phyloP scores from a whole-genome alignment of 1,284 basidiomycete genomes.

The Flammula alnicola region DNA sequence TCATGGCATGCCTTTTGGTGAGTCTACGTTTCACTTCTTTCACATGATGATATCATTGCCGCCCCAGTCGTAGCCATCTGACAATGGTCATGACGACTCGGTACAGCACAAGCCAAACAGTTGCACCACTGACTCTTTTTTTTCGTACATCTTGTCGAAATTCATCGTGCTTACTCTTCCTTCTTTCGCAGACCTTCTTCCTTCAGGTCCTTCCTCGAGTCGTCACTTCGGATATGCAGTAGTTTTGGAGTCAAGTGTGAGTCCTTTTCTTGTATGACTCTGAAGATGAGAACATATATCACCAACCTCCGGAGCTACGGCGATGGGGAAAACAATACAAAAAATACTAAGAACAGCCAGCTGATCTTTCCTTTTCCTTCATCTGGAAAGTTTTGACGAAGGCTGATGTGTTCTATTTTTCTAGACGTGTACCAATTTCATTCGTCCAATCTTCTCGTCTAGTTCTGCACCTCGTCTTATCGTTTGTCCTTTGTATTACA shows the following conservation, averaged over 20 bases:
- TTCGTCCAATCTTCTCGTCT: no score
- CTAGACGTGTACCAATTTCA: conserved; percentile 1
- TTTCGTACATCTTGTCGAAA: not conserved
- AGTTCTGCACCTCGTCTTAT: no score
- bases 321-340: conserved; percentile 42
- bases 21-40: conserved; percentile 27
- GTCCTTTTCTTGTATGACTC: conserved; percentile 21
- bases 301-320: conserved; percentile 45
- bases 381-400: not conserved
- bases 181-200: no score
- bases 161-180: not conserved
- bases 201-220: not conserved
- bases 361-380: conserved; percentile 36
- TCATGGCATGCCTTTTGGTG: conserved; percentile 27
- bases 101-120: conserved; percentile 52
- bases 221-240: not conserved
- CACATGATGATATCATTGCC: conserved; percentile 50
- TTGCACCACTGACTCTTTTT: conserved; percentile 47
- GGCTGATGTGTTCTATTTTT: conserved; percentile 15
- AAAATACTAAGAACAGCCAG: conserved; percentile 59
- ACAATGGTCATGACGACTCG: conserved; percentile 45
- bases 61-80: conserved; percentile 52
- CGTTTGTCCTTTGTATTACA: no score
- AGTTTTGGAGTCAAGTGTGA: conserved; percentile 25
- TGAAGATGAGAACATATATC: conserved; percentile 45